These are phyloP conservation scores for Kwoniella dejecticola DNA, from an alignment of 768 basidiomycete genomes.

Conservation along the genomic window DNA sequence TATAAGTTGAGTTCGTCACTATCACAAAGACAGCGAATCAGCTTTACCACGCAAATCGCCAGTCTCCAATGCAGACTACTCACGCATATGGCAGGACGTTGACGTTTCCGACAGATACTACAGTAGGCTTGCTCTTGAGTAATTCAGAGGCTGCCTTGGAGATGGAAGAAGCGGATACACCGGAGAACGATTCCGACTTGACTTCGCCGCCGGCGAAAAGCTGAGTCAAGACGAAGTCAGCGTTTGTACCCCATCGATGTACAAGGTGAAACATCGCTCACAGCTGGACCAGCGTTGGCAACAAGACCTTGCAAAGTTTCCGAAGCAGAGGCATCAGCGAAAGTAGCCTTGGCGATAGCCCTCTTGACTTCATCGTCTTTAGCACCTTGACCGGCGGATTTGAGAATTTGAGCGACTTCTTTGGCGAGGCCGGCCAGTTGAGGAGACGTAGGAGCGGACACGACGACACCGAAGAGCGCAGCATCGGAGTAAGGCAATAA, in stretches of 20 bases:
- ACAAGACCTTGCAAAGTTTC: conserved; percentile 74
- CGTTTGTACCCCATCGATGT: too few relatives aligned
- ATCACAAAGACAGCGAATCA: not conserved
- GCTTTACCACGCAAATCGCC: not conserved
- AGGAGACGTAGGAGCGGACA: conserved; percentile 68
- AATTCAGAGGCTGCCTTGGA: conserved; percentile 71
- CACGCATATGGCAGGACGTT: conserved; percentile 71
- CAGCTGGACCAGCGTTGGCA: conserved; percentile 66
- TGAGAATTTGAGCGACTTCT: conserved; percentile 67
- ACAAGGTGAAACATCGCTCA: conserved; percentile 46
- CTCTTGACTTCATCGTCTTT: conserved; percentile 73
- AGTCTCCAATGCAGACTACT: conserved; percentile 14
- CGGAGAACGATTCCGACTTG: conserved; percentile 48
- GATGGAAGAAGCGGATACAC: conserved; percentile 66
- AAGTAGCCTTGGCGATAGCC: conserved; percentile 86
- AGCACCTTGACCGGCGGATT: conserved; percentile 59
- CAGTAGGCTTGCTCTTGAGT: conserved; percentile 77
- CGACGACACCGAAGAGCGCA: conserved; percentile 75
- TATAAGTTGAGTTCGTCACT: conserved; percentile 53
- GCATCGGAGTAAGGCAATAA: conserved; percentile 91
- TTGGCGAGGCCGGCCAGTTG: conserved; percentile 60
- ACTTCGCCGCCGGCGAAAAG: conserved; percentile 64
- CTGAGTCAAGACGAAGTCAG: conserved; percentile 59
- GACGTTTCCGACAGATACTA: conserved; percentile 80
- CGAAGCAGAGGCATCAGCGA: conserved; percentile 68